Evolutionary conservation across 352 stramenopile species (phyloP).

Genomic region (Globisporangium camurandrum): DNA sequence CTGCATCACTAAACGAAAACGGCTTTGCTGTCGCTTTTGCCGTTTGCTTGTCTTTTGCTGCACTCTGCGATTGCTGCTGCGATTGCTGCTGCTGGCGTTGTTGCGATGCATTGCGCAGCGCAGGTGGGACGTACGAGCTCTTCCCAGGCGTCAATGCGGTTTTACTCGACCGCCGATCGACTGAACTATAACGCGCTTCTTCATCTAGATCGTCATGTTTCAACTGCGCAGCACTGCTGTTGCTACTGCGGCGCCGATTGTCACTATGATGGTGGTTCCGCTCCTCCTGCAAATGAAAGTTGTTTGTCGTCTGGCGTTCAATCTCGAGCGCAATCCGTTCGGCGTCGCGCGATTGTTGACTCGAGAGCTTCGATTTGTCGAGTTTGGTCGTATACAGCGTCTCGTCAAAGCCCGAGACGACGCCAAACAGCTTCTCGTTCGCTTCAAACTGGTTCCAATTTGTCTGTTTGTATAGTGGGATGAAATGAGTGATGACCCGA

Average conservation of each 20-base stretch:
- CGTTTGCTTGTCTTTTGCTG: no score
- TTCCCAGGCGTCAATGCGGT: slow-evolving; percentile 6
- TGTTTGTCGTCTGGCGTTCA: slow-evolving; percentile 84
- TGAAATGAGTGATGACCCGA: neutral
- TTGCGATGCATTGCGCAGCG: slow-evolving; percentile 38
- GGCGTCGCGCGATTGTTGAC: slow-evolving; percentile 77
- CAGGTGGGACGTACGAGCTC: slow-evolving; percentile 58
- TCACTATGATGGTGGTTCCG: slow-evolving; percentile 31
- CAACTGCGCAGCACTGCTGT: slow-evolving; percentile 31
- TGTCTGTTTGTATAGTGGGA: slow-evolving; percentile 11
- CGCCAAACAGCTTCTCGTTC: slow-evolving; percentile 95
- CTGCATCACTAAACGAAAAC: slow-evolving; percentile 65
- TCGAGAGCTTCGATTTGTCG: slow-evolving; percentile 90
- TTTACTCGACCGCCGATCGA: slow-evolving; percentile 34
- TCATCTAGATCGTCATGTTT: slow-evolving; percentile 89
- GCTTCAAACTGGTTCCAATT: slow-evolving; percentile 96
- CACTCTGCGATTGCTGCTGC: slow-evolving; percentile 6
- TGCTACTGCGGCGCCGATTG: no score
- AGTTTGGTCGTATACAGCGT: slow-evolving; percentile 98
- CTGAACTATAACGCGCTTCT: slow-evolving; percentile 94
- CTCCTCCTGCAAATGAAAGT: slow-evolving; percentile 95
- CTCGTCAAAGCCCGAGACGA: slow-evolving; percentile 94
- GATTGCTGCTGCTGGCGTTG: slow-evolving; percentile 14
- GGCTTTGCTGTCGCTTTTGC: slow-evolving; percentile 24
- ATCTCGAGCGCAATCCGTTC: slow-evolving; percentile 94